Evolutionary conservation across 2,329 filamentous ascomycete species (phyloP).

Genomic region (Fusarium hostae): DNA sequence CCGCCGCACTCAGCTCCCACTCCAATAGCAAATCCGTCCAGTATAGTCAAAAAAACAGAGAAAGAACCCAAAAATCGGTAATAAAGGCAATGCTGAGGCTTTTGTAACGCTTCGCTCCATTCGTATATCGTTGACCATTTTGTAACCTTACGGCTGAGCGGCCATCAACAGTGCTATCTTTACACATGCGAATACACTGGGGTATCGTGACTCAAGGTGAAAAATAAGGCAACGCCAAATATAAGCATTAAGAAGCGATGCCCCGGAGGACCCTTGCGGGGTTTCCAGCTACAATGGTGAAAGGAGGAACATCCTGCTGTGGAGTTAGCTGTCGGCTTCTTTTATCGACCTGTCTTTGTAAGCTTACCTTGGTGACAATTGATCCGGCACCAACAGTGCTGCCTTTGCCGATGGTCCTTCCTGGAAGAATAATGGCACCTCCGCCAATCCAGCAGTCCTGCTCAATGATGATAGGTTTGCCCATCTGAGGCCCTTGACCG

Average conservation of each 20-base stretch:
- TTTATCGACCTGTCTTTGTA: neutral
- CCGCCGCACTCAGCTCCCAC: constrained; percentile 6
- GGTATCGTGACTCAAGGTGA: constrained; percentile 48
- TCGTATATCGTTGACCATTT: constrained; percentile 14
- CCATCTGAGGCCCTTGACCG: constrained; percentile 76
- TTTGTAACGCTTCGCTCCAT: constrained; percentile 36
- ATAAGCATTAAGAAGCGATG: constrained; percentile 44
- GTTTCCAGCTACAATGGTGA: constrained; percentile 76
- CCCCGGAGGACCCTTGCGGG: constrained; percentile 68
- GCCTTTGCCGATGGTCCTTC: constrained; percentile 82
- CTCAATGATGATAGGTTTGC: constrained; percentile 79
- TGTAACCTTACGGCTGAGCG: neutral
- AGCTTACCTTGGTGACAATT: constrained; percentile 79
- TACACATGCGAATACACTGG: constrained; percentile 43
- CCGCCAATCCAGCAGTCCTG: constrained; percentile 88
- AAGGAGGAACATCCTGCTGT: constrained; percentile 70
- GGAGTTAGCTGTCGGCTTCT: constrained; percentile 30
- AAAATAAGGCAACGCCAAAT: constrained; percentile 20
- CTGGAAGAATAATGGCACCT: constrained; percentile 80
- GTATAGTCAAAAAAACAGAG: neutral
- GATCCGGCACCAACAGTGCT: constrained; percentile 84
- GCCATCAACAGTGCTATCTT: constrained; percentile 18
- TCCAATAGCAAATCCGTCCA: constrained; percentile 19
- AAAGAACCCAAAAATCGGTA: constrained; percentile 4
- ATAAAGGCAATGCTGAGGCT: constrained; percentile 31